Conservation (phyloP, 192 early-diverging fungal species). For the Mortierella alpina region DNA sequence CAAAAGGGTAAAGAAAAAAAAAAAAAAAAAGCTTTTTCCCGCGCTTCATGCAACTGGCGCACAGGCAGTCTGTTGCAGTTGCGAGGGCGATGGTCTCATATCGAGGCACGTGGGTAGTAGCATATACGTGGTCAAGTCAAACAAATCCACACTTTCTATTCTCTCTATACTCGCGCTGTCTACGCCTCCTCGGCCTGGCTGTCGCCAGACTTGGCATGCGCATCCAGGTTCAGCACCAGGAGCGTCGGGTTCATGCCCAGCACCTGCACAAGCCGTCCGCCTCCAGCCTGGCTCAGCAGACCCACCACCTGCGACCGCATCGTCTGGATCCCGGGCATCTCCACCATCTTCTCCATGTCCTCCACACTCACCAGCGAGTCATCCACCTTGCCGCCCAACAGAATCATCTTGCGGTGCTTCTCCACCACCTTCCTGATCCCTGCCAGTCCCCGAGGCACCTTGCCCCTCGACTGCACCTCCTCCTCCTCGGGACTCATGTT, state of each 20-base stretch:
- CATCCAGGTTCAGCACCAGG: constrained; percentile 53
- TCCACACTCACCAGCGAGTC: constrained; percentile 60
- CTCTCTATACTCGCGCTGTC: not conserved
- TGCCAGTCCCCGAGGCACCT: constrained; percentile 52
- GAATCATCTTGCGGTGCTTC: constrained; percentile 66
- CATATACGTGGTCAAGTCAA: no score
- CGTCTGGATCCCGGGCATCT: constrained; percentile 61
- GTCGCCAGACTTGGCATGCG: constrained; percentile 44
- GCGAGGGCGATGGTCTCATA: no score
- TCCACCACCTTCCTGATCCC: constrained; percentile 53
- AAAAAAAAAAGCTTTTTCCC: no score
- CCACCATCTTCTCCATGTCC: constrained; percentile 58
- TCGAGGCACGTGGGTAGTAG: no score
- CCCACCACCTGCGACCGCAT: constrained; percentile 59
- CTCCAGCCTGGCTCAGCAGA: constrained; percentile 58
- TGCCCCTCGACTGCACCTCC: constrained; percentile 27
- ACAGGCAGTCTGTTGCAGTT: no score
- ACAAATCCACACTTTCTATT: no score
- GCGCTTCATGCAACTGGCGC: no score
- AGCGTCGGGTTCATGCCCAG: constrained; percentile 53
- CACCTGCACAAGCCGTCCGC: constrained; percentile 55
- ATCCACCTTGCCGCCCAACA: constrained; percentile 69
- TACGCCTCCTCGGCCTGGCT: constrained; percentile 1
- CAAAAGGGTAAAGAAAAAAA: no score
- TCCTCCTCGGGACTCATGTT: constrained; percentile 57